Evolutionary conservation across 1,284 basidiomycete genomes (phyloP).

Genomic region (Rhodotorula sp.): DNA sequence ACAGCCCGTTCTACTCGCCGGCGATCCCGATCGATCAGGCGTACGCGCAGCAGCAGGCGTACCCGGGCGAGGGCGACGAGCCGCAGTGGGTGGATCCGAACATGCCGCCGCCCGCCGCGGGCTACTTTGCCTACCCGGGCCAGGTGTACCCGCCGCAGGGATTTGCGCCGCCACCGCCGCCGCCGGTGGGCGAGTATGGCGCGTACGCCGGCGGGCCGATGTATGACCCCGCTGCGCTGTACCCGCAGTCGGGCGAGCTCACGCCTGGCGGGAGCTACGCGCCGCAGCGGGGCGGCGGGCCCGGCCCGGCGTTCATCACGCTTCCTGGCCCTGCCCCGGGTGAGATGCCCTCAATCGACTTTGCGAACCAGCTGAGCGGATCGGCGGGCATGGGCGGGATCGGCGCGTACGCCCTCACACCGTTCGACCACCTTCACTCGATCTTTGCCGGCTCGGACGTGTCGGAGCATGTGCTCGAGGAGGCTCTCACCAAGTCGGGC

Average conservation of each 20-base stretch:
- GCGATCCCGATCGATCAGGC: slow-evolving; percentile 12
- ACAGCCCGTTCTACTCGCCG: slow-evolving; percentile 24
- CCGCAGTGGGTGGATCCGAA: slow-evolving; percentile 10
- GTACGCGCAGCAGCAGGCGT: slow-evolving; percentile 5
- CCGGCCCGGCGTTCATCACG: slow-evolving; percentile 35
- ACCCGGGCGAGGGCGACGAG: not conserved
- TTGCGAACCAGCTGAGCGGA: slow-evolving; percentile 35
- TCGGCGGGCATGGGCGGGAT: slow-evolving; percentile 27
- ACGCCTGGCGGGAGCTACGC: not conserved
- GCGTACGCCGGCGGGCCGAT: slow-evolving; percentile 19
- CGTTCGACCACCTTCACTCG: slow-evolving; percentile 90
- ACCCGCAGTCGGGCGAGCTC: not conserved
- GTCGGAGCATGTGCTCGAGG: slow-evolving; percentile 86
- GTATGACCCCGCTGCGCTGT: slow-evolving; percentile 22
- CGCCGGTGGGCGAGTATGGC: slow-evolving; percentile 12
- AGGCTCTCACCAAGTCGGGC: slow-evolving; percentile 79
- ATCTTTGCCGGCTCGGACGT: slow-evolving; percentile 81
- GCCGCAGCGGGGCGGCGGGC: slow-evolving; percentile 12
- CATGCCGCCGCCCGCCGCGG: not conserved
- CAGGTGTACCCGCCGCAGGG: slow-evolving; percentile 11
- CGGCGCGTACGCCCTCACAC: slow-evolving; percentile 69
- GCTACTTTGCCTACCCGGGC: slow-evolving; percentile 10
- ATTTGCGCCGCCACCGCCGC: not conserved
- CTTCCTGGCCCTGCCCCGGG: slow-evolving; percentile 28
- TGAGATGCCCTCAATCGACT: slow-evolving; percentile 40